phyloP scores from a whole-genome alignment of 257 asterid genomes.

The Ophiorrhiza pumila region DNA sequence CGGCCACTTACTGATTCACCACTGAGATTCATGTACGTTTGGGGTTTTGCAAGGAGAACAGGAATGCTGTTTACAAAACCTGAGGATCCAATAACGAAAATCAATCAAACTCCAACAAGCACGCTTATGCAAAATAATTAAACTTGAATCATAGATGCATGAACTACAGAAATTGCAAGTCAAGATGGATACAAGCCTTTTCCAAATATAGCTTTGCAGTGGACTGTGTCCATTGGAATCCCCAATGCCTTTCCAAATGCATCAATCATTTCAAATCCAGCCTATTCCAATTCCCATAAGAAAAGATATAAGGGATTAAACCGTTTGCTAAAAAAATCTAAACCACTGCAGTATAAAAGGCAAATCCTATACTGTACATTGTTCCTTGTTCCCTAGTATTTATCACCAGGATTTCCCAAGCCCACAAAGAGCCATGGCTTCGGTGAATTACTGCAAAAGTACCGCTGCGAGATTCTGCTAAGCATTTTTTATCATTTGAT shows the following conservation, averaged over 20 bases:
- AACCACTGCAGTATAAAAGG: not conserved
- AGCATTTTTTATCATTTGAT: constrained; percentile 35
- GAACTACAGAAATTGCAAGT: not conserved
- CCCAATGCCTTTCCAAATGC: constrained; percentile 64
- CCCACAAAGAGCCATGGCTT: constrained; percentile 94
- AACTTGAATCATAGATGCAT: not conserved
- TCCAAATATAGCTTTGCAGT: constrained; percentile 87
- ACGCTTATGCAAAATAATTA: not conserved
- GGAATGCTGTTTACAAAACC: constrained; percentile 71
- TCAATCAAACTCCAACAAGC: not conserved
- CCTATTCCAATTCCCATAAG: constrained; percentile 19
- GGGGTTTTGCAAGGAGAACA: constrained; percentile 89
- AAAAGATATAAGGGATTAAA: not conserved
- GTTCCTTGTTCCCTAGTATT: constrained; percentile 71
- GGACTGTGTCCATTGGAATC: constrained; percentile 63
- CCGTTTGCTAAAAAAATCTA: not conserved
- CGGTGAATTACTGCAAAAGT: constrained; percentile 39
- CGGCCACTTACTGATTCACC: constrained; percentile 80
- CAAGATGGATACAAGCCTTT: constrained; percentile 42
- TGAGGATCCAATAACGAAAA: constrained; percentile 26
- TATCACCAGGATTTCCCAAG: constrained; percentile 93
- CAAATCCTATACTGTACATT: constrained; percentile 31
- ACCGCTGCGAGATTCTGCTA: constrained; percentile 35
- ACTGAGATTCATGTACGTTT: constrained; percentile 83
- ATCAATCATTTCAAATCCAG: constrained; percentile 82